Evolutionary conservation across 352 stramenopile genomes (phyloP).

Genomic region (Pythium apleroticum): DNA sequence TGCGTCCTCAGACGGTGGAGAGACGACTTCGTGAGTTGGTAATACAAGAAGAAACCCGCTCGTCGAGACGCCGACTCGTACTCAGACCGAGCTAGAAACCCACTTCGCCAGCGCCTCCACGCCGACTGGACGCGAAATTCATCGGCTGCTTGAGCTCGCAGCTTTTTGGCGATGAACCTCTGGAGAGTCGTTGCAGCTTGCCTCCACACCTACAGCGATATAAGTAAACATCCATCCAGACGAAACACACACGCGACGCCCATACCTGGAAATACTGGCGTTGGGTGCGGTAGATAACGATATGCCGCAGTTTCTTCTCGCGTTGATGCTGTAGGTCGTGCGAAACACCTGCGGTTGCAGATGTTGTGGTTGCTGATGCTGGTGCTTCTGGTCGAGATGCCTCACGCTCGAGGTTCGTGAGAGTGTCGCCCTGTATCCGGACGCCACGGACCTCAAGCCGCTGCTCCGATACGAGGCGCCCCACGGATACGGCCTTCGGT

Average conservation of each 20-base stretch:
- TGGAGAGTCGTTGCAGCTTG: background rate
- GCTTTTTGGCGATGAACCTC: slow-evolving; percentile 2
- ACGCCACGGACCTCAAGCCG: slow-evolving; percentile 19
- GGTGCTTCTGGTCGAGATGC: background rate
- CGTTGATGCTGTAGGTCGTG: background rate
- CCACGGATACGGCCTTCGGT: background rate
- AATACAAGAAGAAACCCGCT: slow-evolving; percentile 32
- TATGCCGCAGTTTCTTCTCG: slow-evolving; percentile 4
- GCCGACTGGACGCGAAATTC: slow-evolving; percentile 14
- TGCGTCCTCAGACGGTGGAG: slow-evolving; percentile 9
- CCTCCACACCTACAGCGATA: slow-evolving; percentile 18
- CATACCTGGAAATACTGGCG: slow-evolving; percentile 28
- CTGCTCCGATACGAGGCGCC: slow-evolving; percentile 2
- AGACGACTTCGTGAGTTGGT: slow-evolving; percentile 28
- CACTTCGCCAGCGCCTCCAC: slow-evolving; percentile 17
- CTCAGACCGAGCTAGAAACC: slow-evolving; percentile 9
- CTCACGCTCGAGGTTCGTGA: background rate
- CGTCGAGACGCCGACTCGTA: slow-evolving; percentile 9
- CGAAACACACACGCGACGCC: background rate
- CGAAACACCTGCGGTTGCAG: background rate
- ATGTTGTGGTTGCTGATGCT: background rate
- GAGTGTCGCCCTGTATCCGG: background rate
- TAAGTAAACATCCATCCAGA: too few species aligned
- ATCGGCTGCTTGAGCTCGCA: slow-evolving; percentile 8
- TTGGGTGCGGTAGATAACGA: slow-evolving; percentile 23